A percentile compares a stretch with the other conserved stretches of the same genome.
Conservation (phyloP, 139 green algal genomes). For the Chlamydomonas sp. region DNA sequence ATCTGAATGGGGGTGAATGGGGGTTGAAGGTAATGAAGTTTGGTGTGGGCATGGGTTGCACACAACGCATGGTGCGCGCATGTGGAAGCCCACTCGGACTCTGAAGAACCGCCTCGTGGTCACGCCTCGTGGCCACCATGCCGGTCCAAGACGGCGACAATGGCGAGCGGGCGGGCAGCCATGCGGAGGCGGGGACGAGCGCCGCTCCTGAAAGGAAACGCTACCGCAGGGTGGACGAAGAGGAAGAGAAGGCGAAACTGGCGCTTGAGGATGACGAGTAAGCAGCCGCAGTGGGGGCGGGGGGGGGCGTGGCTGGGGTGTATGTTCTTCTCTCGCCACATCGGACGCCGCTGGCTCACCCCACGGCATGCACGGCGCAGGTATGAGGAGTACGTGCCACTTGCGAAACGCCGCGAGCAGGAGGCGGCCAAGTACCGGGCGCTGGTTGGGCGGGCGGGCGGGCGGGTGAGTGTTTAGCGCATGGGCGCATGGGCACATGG, state of each 20-base stretch:
- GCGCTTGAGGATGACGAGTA: slow-evolving; percentile 34
- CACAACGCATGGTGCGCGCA: too few species aligned
- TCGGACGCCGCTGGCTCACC: neutral
- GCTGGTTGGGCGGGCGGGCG: slow-evolving; percentile 22
- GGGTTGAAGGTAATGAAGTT: too few species aligned
- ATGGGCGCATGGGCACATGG: neutral
- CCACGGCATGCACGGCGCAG: neutral
- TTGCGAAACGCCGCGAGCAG: slow-evolving; percentile 68
- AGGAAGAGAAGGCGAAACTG: slow-evolving; percentile 38
- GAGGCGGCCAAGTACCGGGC: slow-evolving; percentile 54
- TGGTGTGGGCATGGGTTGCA: too few species aligned
- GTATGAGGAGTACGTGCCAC: slow-evolving; percentile 78
- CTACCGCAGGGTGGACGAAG: slow-evolving; percentile 58
- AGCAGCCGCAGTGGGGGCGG: neutral
- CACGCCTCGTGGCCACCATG: too few species aligned
- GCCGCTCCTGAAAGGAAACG: too few species aligned
- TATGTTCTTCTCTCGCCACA: neutral
- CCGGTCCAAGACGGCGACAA: too few species aligned
- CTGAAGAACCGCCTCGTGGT: too few species aligned
- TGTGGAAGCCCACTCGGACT: too few species aligned
- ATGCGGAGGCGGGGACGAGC: too few species aligned
- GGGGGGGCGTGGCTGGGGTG: neutral
- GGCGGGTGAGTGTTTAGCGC: neutral
- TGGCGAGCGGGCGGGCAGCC: too few species aligned
- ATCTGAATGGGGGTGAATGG: too few species aligned